A percentile compares a stretch with the other conserved stretches of the same genome.
phyloP scores from a whole-genome alignment of 2,329 filamentous ascomycete species.

The Fusarium sp. region DNA sequence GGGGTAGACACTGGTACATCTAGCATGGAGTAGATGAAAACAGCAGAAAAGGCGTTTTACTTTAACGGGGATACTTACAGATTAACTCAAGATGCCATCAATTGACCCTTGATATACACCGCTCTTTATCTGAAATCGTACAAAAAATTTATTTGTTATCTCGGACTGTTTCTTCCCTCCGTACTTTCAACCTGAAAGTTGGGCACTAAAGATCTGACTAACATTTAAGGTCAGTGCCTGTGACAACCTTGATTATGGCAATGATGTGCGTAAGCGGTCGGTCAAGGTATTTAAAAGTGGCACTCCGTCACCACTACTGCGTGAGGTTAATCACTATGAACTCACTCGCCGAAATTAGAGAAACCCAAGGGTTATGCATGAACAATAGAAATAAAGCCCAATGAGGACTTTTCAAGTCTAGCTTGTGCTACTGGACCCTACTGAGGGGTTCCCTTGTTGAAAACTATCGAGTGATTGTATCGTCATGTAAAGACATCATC shows the following conservation, averaged over 20 bases:
- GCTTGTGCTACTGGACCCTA: background rate
- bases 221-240: conserved; percentile 13
- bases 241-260: conserved; percentile 21
- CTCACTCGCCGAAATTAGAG: conserved; percentile 20
- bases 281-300: conserved; percentile 36
- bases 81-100: background rate
- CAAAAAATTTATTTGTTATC: background rate
- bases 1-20: conserved; percentile 13
- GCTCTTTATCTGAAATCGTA: background rate
- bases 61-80: background rate
- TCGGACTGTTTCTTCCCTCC: background rate
- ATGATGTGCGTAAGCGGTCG: conserved; percentile 32
- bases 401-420: background rate
- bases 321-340: conserved; percentile 32
- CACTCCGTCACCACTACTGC: conserved; percentile 29
- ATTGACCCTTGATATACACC: background rate
- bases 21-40: background rate
- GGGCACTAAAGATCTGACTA: conserved; percentile 25
- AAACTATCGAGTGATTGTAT: conserved; percentile 24
- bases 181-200: conserved; percentile 8
- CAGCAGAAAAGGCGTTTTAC: background rate
- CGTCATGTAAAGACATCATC: conserved; percentile 36
- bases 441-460: conserved; percentile 11
- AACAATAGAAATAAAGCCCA: background rate
- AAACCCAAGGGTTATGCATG: conserved; percentile 2